These are phyloP conservation scores for Bolboschoenoplectus hybrid DNA, from an alignment of 202 grass and related monocot species.

Conservation along the genomic window DNA sequence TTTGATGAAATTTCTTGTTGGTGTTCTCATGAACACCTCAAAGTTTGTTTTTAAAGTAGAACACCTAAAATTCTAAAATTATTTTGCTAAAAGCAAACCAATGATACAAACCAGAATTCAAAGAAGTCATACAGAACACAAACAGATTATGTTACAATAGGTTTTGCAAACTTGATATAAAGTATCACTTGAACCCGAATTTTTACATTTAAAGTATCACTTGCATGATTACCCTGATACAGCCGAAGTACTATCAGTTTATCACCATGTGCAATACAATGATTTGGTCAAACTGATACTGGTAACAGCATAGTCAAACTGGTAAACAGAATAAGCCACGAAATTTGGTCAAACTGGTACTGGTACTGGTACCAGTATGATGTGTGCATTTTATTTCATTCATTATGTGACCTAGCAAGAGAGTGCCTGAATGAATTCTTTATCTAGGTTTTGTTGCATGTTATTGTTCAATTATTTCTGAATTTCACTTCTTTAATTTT, in stretches of 20 bases:
- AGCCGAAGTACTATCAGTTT: background rate
- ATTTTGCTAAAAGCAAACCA: background rate
- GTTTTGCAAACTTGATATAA: background rate
- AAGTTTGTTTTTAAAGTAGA: conserved; percentile 5
- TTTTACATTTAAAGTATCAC: background rate
- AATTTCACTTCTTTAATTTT: conserved; percentile 18
- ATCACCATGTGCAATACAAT: background rate
- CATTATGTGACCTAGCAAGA: background rate
- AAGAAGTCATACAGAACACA: background rate
- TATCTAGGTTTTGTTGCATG: background rate
- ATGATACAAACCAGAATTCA: background rate
- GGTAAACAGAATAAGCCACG: background rate
- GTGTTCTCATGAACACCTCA: background rate
- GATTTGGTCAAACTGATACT: conserved; percentile 6
- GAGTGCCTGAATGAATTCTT: background rate
- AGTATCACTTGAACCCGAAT: background rate
- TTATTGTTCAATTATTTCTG: conserved; percentile 32
- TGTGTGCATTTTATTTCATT: conserved; percentile 15
- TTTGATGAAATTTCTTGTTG: background rate
- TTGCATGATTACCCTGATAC: background rate
- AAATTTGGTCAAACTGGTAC: background rate
- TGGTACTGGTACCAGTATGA: background rate
- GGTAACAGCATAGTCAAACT: background rate
- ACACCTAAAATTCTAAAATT: background rate
- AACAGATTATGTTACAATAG: background rate